Base-by-base conservation (phyloP, 768 basidiomycete species). In the Lactarius tabidus region DNA sequence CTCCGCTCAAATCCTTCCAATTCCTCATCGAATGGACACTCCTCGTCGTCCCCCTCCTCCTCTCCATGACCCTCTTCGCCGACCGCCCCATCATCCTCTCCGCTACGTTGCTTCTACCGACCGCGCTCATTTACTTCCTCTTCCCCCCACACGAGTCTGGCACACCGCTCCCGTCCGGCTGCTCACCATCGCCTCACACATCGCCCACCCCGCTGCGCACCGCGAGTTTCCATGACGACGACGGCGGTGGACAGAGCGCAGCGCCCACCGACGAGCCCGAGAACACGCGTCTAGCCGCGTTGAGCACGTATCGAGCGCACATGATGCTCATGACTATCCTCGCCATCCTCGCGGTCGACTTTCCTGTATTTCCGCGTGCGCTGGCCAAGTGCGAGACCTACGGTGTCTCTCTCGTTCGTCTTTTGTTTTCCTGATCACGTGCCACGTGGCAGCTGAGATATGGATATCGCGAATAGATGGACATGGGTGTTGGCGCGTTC, bases 401-500 rank as follows among this genome's bases (percentile, higher is more conserved):
- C 76, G 96, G 97, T 0, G 91, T 93, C 1, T 97, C 95, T n/a
- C 70, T 99, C 77, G 96, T 97, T 57, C 64, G 83, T 75, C 60
- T 64, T 18, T 55, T 35, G 57, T 55, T 54, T 41, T 60, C 17
- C 43, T 39, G 4, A 28, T 12, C 33, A 52, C 59, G 57, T 36
- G 45, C 36, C 36, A 36, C 36, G 38, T 53, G 2, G 1, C 58
- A 12, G 52, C 56, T 57, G 61, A 48, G 8, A 61, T 33, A 43
- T 9, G 41, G 20, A 12, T 15, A 28, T n/a, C 12, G 43, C 61
- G 20, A 36, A 43, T 67, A 99, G 96, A 99, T 98, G 97, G 97
- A 99, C 72, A 76, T 95, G 15, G 97, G 97, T 14, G 96, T 98
- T 2, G 97, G 97, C 15, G 94, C 95, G 1, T 98, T 99, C 69